Conservation (phyloP, 176 grass and related monocot genomes). For the Thinopyrum elongatum region DNA sequence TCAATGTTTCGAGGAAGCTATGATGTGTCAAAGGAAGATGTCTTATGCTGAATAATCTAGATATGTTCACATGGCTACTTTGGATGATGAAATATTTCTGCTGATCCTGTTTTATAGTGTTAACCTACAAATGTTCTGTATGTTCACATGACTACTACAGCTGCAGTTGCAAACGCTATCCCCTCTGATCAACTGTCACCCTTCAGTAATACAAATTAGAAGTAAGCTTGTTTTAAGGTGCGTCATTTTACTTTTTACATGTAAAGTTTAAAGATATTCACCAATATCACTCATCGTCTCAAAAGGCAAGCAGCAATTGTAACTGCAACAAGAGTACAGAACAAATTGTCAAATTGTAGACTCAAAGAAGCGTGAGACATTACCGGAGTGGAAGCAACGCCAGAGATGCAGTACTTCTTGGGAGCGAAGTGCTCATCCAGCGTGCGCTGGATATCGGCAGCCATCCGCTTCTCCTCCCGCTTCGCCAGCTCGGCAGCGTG, state of each 20-base stretch:
- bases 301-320: neutral
- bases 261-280: neutral
- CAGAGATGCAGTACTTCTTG: neutral
- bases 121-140: neutral
- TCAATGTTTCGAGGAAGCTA: neutral
- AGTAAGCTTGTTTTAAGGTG: neutral
- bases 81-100: neutral
- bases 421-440: slow-evolving; percentile 34
- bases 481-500: slow-evolving; percentile 34
- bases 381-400: slow-evolving; percentile 48
- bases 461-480: slow-evolving; percentile 41
- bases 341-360: neutral
- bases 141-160: neutral
- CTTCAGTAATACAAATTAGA: neutral
- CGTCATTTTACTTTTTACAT: neutral
- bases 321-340: neutral
- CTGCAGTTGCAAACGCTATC: neutral
- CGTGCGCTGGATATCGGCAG: slow-evolving; percentile 48
- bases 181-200: neutral
- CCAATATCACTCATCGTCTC: neutral
- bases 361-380: neutral
- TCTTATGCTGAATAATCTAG: neutral
- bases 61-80: neutral
- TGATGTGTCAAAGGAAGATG: neutral
- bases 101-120: neutral